A percentile compares a stretch with the other conserved stretches of the same genome.
Conservation (phyloP, 2,329 filamentous ascomycete genomes). For the Trichoderma citrinoviride region DNA sequence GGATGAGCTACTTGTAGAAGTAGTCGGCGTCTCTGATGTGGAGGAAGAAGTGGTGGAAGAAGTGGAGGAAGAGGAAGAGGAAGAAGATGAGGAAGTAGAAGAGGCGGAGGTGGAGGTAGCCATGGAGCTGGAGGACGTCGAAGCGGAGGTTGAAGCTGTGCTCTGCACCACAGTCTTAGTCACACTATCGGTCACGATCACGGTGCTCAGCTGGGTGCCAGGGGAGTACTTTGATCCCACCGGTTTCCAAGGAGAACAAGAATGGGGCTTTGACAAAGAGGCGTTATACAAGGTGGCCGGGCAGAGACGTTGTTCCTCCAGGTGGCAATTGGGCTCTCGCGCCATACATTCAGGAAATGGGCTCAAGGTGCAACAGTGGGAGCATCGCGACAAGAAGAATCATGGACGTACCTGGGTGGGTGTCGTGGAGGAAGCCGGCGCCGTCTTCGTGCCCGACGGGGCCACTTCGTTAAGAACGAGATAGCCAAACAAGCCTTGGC, state of each 20-base stretch:
- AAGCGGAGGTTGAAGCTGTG: conserved; percentile 30
- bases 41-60: conserved; percentile 12
- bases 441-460: conserved; percentile 56
- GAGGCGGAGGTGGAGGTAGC: conserved; percentile 29
- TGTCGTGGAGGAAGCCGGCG: conserved; percentile 25
- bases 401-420: conserved; percentile 31
- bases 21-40: conserved; percentile 23
- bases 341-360: background rate
- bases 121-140: conserved; percentile 25
- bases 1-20: conserved; percentile 32
- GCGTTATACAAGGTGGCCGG: conserved; percentile 11
- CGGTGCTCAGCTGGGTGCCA: conserved; percentile 30
- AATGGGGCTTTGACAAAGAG: conserved; percentile 1
- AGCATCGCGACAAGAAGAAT: background rate
- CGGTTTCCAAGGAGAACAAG: conserved; percentile 24
- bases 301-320: conserved; percentile 14
- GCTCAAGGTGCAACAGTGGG: background rate
- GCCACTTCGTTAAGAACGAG: conserved; percentile 48
- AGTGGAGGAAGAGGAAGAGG: conserved; percentile 22
- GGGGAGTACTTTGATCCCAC: conserved; percentile 30
- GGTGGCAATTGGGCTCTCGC: conserved; percentile 11
- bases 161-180: conserved; percentile 38
- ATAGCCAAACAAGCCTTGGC: conserved; percentile 62
- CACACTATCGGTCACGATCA: conserved; percentile 33
- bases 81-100: conserved; percentile 24